Evolutionary conservation across 257 asterid species (phyloP).

Genomic region (Solanum acaule): DNA sequence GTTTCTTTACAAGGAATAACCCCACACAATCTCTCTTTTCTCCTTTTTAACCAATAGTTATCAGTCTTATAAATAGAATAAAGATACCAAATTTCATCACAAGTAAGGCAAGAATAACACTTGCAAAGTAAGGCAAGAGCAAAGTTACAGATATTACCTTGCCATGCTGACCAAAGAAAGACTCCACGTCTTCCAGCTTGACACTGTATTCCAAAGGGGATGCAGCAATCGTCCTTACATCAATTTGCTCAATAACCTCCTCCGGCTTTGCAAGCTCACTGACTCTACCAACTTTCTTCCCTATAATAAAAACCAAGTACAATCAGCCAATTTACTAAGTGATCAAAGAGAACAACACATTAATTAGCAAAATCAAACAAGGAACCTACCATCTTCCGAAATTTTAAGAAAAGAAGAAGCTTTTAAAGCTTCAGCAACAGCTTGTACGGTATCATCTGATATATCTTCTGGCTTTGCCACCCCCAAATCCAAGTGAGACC

Average conservation of each 20-base stretch:
- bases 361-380: background rate
- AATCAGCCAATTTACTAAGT: background rate
- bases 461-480: constrained; percentile 69
- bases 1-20: background rate
- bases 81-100: background rate
- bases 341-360: background rate
- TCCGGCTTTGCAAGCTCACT: constrained; percentile 67
- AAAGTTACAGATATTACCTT: constrained; percentile 29
- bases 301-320: constrained; percentile 19
- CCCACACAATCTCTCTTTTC: background rate
- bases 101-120: background rate
- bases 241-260: constrained; percentile 74
- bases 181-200: constrained; percentile 71
- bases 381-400: constrained; percentile 79
- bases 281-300: constrained; percentile 69
- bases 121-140: background rate
- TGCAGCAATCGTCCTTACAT: constrained; percentile 75
- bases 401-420: constrained; percentile 65
- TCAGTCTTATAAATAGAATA: background rate
- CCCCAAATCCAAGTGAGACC: constrained; percentile 63
- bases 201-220: constrained; percentile 73
- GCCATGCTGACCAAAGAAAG: constrained; percentile 57
- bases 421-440: constrained; percentile 73
- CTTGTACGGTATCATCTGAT: constrained; percentile 49
- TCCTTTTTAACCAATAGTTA: background rate